A percentile compares a stretch with the other conserved stretches of the same genome.
Conservation (phyloP, 129 eudicot genomes). For the Helianthus tuberosus region DNA sequence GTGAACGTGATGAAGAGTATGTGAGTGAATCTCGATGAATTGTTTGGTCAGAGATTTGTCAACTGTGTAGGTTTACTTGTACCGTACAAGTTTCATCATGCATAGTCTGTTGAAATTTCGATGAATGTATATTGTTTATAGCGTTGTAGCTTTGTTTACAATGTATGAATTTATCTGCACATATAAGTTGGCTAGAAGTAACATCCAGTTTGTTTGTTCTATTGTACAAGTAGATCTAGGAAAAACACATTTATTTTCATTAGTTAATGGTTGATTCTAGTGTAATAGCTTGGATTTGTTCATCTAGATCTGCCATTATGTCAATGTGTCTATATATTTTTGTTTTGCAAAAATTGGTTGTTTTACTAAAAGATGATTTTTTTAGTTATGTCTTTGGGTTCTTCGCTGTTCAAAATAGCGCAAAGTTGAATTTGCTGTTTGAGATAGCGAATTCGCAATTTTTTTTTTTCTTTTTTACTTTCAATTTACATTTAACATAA, state of each 20-base stretch:
- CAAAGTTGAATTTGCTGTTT: no score
- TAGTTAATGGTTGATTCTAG: conserved; percentile 2
- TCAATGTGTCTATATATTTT: background rate
- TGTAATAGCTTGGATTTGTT: background rate
- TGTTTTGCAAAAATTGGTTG: no score
- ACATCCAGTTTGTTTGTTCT: background rate
- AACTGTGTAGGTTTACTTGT: conserved; percentile 19
- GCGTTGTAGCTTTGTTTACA: conserved; percentile 3
- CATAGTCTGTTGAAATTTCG: background rate
- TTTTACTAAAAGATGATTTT: no score
- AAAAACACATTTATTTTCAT: background rate
- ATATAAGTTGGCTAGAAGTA: background rate
- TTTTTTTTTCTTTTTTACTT: no score
- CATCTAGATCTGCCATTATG: conserved; percentile 18
- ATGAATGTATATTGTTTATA: background rate
- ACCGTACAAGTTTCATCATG: conserved; percentile 23
- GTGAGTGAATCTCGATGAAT: background rate
- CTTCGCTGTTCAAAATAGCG: no score
- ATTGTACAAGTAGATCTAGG: conserved; percentile 8
- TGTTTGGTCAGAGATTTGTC: conserved; percentile 4
- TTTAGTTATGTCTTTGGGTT: no score
- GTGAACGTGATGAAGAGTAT: background rate
- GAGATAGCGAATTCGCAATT: no score
- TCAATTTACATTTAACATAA: no score
- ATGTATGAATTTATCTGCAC: background rate